Percentiles rank a stretch among this genome's conserved stretches.
These are phyloP conservation scores for Allium sativum DNA, from an alignment of 106 monocot species.

Conservation along the genomic window DNA sequence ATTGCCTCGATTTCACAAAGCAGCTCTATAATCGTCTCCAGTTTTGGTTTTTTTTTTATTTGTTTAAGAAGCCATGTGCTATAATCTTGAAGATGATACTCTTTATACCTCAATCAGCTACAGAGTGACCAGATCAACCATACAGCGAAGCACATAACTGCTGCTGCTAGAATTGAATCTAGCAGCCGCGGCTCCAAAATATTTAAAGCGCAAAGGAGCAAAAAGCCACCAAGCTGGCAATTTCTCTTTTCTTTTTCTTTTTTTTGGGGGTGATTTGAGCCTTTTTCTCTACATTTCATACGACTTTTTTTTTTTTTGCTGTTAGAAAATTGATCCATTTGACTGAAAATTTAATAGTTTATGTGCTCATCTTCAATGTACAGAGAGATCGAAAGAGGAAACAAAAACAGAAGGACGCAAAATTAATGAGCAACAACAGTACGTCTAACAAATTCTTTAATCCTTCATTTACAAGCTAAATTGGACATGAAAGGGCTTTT, in stretches of 20 bases:
- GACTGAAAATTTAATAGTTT: constrained; percentile 63
- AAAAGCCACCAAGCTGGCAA: too few relatives aligned
- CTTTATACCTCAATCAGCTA: constrained; percentile 78
- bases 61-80: constrained; percentile 71
- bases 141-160: constrained; percentile 73
- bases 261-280: too few relatives aligned
- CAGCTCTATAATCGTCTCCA: constrained; percentile 84
- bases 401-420: neutral
- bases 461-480: too few relatives aligned
- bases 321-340: constrained; percentile 76
- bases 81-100: constrained; percentile 97
- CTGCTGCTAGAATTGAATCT: constrained; percentile 63
- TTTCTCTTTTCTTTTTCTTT: too few relatives aligned
- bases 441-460: too few relatives aligned
- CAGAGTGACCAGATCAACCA: constrained; percentile 93
- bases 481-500: too few relatives aligned
- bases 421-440: too few relatives aligned
- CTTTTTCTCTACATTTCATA: too few relatives aligned
- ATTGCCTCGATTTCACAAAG: constrained; percentile 75
- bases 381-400: neutral
- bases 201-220: too few relatives aligned
- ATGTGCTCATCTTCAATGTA: constrained; percentile 28
- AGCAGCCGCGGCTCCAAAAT: too few relatives aligned
- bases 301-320: too few relatives aligned
- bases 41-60: constrained; percentile 61